These are phyloP conservation scores for Tetrapyrgos nigripes DNA, from an alignment of 1,284 basidiomycete genomes.

Conservation along the genomic window DNA sequence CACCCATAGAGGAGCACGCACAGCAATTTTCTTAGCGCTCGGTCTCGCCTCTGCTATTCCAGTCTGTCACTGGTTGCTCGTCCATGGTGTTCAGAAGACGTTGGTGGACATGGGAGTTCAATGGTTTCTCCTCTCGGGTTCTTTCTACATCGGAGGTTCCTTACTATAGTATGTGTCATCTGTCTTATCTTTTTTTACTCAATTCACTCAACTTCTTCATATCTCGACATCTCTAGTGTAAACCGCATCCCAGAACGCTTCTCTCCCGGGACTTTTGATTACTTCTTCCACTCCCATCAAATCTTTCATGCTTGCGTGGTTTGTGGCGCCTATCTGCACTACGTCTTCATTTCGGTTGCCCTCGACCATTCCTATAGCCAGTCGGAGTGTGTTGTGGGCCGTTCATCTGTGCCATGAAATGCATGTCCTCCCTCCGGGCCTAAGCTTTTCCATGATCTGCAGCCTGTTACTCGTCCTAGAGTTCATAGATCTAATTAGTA, in stretches of 20 bases:
- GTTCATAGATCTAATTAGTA: too few relatives aligned
- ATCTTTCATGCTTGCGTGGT: conserved; percentile 90
- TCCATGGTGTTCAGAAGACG: conserved; percentile 63
- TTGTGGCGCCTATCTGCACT: conserved; percentile 80
- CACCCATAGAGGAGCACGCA: conserved; percentile 79
- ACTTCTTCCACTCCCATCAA: conserved; percentile 82
- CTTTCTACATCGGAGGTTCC: conserved; percentile 78
- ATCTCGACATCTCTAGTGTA: conserved; percentile 74
- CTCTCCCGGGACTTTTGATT: conserved; percentile 83
- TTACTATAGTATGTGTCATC: conserved; percentile 76
- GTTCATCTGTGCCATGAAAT: neutral
- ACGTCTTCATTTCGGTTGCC: conserved; percentile 61
- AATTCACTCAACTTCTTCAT: conserved; percentile 20
- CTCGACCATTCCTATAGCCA: conserved; percentile 61
- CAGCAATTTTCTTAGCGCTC: conserved; percentile 80
- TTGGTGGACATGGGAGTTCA: conserved; percentile 70
- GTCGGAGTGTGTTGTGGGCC: conserved; percentile 4
- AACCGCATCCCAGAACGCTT: conserved; percentile 84
- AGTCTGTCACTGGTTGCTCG: conserved; percentile 66
- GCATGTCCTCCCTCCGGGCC: too few relatives aligned
- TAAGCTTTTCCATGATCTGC: too few relatives aligned
- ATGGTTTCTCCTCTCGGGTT: conserved; percentile 74
- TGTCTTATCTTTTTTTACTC: conserved; percentile 17
- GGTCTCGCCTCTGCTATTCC: conserved; percentile 81
- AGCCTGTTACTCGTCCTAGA: too few relatives aligned